Evolutionary conservation across 768 basidiomycete genomes (phyloP).

Genomic region (Termitomyces sp.): DNA sequence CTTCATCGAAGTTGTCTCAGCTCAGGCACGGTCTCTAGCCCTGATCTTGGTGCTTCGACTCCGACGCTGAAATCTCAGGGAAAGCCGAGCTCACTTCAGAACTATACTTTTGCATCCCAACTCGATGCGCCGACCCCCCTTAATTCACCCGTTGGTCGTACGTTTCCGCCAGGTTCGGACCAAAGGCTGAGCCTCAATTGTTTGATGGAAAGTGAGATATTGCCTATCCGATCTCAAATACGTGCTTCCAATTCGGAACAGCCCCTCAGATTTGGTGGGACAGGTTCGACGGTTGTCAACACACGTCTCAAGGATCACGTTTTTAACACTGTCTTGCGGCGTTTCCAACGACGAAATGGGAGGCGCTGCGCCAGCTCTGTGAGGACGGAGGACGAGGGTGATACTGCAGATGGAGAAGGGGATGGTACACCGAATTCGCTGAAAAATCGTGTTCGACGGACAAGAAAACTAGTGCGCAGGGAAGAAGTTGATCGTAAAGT

Average conservation of each 20-base stretch:
- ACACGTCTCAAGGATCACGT: conserved; percentile 94
- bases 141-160: conserved; percentile 32
- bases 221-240: conserved; percentile 27
- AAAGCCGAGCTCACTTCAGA: conserved; percentile 36
- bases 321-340: conserved; percentile 80
- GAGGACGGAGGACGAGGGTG: conserved; percentile 54
- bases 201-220: conserved; percentile 24
- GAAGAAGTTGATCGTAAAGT: conserved; percentile 34
- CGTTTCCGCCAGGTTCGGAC: conserved; percentile 24
- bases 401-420: conserved; percentile 36
- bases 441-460: conserved; percentile 24
- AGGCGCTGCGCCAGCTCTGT: conserved; percentile 30
- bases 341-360: conserved; percentile 53
- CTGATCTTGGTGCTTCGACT: conserved; percentile 46
- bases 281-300: conserved; percentile 91
- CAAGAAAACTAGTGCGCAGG: conserved; percentile 34
- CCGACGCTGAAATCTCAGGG: conserved; percentile 15
- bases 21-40: conserved; percentile 61
- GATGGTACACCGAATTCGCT: conserved; percentile 14
- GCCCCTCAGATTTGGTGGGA: conserved; percentile 68
- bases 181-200: conserved; percentile 12
- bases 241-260: conserved; percentile 37
- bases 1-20: conserved; percentile 37
- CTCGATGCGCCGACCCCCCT: conserved; percentile 44
- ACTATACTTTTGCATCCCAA: conserved; percentile 28